These are phyloP conservation scores for Solanum corneliomulleri DNA, from an alignment of 257 asterid species.

Conservation along the genomic window DNA sequence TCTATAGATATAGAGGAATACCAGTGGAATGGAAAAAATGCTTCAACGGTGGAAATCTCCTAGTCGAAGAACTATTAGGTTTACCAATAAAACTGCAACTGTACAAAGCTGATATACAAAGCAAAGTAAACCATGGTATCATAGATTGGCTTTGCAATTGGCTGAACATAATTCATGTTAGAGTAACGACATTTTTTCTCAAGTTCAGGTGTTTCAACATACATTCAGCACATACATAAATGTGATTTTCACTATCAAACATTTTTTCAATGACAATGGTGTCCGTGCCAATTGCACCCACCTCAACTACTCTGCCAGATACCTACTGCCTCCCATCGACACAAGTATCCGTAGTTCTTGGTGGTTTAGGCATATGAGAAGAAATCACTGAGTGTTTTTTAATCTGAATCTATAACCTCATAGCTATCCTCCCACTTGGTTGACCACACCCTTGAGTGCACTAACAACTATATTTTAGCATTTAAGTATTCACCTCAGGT, in stretches of 20 bases:
- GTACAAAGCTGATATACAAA: slow-evolving; percentile 20
- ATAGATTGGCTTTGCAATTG: background rate
- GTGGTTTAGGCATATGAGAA: background rate
- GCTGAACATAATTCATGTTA: background rate
- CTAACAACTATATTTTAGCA: background rate
- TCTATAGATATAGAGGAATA: slow-evolving; percentile 10
- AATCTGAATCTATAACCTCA: background rate
- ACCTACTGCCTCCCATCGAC: background rate
- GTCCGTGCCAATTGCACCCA: background rate
- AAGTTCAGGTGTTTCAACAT: background rate
- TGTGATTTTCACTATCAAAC: background rate
- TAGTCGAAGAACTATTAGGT: slow-evolving; percentile 18
- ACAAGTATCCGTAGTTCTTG: background rate
- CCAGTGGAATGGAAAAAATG: slow-evolving; percentile 79
- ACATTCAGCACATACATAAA: background rate
- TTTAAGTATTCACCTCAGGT: background rate
- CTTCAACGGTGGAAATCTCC: slow-evolving; percentile 18
- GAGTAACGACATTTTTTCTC: background rate
- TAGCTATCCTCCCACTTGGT: background rate
- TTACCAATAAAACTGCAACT: slow-evolving; percentile 15
- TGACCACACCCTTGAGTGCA: background rate
- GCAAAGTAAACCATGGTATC: slow-evolving; percentile 9
- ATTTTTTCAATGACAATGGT: background rate
- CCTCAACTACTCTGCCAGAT: background rate
- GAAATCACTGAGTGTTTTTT: background rate